A percentile compares a stretch with the other conserved stretches of the same genome.
phyloP scores from a whole-genome alignment of 140 eudicot genomes.

The Bidens hawaiensis region DNA sequence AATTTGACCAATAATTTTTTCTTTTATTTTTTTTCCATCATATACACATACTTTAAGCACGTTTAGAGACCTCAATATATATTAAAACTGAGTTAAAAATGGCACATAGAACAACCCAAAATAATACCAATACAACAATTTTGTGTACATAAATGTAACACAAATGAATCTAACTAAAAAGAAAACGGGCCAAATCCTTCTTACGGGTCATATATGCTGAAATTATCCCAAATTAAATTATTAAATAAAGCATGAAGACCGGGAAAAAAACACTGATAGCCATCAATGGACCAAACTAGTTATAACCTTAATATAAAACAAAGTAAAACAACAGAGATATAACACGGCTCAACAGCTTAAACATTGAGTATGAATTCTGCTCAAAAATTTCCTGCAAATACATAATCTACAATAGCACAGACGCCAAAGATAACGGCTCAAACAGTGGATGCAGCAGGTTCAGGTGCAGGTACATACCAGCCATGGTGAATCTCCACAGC shows the following conservation, averaged over 20 bases:
- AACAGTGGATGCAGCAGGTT: constrained; percentile 34
- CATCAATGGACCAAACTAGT: constrained; percentile 6
- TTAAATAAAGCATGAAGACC: neutral
- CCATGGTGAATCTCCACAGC: constrained; percentile 90
- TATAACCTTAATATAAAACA: constrained; percentile 1
- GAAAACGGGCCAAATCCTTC: neutral
- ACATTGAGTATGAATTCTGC: constrained; percentile 19
- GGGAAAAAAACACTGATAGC: neutral
- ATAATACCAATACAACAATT: too few species aligned
- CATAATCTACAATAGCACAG: constrained; percentile 32
- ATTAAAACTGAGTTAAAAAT: too few species aligned
- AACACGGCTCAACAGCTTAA: constrained; percentile 15
- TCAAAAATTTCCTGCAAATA: constrained; percentile 18
- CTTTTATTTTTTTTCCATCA: too few species aligned
- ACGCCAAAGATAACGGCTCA: constrained; percentile 26
- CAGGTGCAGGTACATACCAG: constrained; percentile 82
- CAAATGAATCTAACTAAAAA: too few species aligned
- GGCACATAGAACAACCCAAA: too few species aligned
- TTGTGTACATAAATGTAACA: too few species aligned
- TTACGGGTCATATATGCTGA: neutral
- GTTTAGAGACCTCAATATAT: too few species aligned
- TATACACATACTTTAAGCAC: too few species aligned
- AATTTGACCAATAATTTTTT: too few species aligned
- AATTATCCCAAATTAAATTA: neutral
- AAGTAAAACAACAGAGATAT: neutral